A percentile compares a stretch with the other conserved stretches of the same genome.
phyloP scores from a whole-genome alignment of 441 rosid genomes.

The Gossypium schwendimanii region DNA sequence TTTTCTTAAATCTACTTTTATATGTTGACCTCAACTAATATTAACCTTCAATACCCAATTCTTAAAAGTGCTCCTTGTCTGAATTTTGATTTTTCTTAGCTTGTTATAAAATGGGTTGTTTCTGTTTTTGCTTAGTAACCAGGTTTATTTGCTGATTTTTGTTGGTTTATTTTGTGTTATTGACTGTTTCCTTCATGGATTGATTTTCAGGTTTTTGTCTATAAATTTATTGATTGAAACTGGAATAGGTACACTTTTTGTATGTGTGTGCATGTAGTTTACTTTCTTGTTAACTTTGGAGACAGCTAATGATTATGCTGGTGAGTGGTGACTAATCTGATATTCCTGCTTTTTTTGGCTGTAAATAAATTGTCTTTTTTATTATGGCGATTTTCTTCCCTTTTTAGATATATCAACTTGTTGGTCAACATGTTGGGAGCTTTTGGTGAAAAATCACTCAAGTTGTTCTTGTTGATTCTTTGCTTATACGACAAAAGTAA shows the following conservation, averaged over 20 bases:
- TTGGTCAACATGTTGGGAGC: background rate
- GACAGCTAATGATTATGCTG: background rate
- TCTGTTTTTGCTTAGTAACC: slow-evolving; percentile 7
- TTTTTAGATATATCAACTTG: slow-evolving; percentile 16
- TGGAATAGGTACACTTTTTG: no score
- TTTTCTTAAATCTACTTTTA: background rate
- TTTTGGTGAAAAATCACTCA: background rate
- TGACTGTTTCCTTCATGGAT: background rate
- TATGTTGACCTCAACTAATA: background rate
- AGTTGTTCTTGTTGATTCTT: no score
- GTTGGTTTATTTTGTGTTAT: background rate
- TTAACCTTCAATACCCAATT: slow-evolving; percentile 10
- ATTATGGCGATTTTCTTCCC: background rate
- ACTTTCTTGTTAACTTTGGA: background rate
- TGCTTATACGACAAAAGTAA: no score
- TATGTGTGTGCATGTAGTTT: background rate
- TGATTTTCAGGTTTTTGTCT: background rate
- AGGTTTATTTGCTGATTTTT: background rate
- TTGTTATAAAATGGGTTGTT: slow-evolving; percentile 16
- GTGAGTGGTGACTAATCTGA: background rate
- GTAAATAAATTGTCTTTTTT: background rate
- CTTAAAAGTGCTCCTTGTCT: background rate
- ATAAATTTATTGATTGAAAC: background rate
- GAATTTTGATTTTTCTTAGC: slow-evolving; percentile 7
- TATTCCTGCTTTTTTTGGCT: background rate